Conservation (phyloP, 2,329 filamentous ascomycete genomes). For the Ceratocystis colombiana region DNA sequence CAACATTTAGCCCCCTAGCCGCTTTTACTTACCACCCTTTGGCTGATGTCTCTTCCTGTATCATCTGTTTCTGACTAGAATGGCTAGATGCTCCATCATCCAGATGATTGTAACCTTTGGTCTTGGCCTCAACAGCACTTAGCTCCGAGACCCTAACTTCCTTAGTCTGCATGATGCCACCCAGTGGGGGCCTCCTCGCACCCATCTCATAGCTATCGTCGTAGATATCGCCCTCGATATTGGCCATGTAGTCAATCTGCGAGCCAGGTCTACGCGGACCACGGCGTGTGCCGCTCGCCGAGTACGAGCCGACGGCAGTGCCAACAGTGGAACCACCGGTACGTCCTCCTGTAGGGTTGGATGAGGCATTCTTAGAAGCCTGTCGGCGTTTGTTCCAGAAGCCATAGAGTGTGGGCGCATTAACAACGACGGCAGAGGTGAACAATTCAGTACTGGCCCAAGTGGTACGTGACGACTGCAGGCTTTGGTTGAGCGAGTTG, state of each 20-base stretch:
- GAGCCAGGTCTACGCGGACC: neutral
- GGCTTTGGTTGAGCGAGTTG: conserved; percentile 32
- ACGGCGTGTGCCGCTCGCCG: neutral
- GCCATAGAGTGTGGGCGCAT: conserved; percentile 34
- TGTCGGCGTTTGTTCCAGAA: conserved; percentile 30
- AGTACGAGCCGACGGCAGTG: neutral
- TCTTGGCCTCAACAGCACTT: conserved; percentile 23
- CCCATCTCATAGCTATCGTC: conserved; percentile 20
- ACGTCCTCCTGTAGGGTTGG: conserved; percentile 12
- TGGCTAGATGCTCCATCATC: conserved; percentile 22
- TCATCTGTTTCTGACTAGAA: conserved; percentile 24
- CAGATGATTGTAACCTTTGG: conserved; percentile 20
- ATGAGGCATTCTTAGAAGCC: conserved; percentile 16
- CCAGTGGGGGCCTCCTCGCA: conserved; percentile 1
- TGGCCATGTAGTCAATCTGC: conserved; percentile 21
- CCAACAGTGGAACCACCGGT: neutral
- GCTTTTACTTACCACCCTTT: neutral
- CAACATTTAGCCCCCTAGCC: neutral
- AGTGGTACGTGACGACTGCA: conserved; percentile 33
- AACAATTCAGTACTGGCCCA: conserved; percentile 36
- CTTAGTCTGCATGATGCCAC: conserved; percentile 24
- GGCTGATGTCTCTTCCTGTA: neutral
- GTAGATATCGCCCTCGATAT: conserved; percentile 18
- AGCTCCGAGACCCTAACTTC: conserved; percentile 23
- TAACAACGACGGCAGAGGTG: conserved; percentile 33